These are phyloP conservation scores for Kazachstania sp. DNA, from an alignment of 1,139 yeast genomes.

Conservation along the genomic window DNA sequence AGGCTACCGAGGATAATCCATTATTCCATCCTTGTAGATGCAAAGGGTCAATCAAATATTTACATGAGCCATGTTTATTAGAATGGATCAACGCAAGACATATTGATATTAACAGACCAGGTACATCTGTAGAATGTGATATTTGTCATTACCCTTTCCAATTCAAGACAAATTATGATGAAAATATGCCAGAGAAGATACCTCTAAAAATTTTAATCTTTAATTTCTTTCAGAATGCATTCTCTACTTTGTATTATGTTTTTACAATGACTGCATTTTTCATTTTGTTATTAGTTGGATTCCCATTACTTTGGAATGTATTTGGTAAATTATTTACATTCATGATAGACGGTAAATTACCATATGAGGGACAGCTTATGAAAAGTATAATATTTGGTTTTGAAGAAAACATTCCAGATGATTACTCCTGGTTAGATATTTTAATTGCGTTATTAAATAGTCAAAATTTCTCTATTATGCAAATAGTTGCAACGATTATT, in stretches of 20 bases:
- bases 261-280: constrained; percentile 34
- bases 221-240: constrained; percentile 30
- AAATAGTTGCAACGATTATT: constrained; percentile 32
- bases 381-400: constrained; percentile 46
- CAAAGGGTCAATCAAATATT: constrained; percentile 84
- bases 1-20: constrained; percentile 71
- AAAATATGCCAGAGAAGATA: constrained; percentile 56
- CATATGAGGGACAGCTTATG: constrained; percentile 34
- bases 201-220: constrained; percentile 44
- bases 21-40: constrained; percentile 89
- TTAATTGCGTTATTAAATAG: constrained; percentile 14
- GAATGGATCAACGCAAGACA: constrained; percentile 61
- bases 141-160: constrained; percentile 74
- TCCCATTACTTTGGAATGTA: constrained; percentile 52
- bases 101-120: constrained; percentile 29
- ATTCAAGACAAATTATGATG: constrained; percentile 64
- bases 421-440: constrained; percentile 7
- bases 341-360: constrained; percentile 45
- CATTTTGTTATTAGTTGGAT: constrained; percentile 40
- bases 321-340: constrained; percentile 46
- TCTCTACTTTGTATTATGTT: constrained; percentile 28
- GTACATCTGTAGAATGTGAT: constrained; percentile 60
- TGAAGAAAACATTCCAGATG: constrained; percentile 13
- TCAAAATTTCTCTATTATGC: constrained; percentile 22
- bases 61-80: constrained; percentile 83